Base-by-base conservation (phyloP, 2,329 filamentous ascomycete genomes). In the Trichophaea hybrida region DNA sequence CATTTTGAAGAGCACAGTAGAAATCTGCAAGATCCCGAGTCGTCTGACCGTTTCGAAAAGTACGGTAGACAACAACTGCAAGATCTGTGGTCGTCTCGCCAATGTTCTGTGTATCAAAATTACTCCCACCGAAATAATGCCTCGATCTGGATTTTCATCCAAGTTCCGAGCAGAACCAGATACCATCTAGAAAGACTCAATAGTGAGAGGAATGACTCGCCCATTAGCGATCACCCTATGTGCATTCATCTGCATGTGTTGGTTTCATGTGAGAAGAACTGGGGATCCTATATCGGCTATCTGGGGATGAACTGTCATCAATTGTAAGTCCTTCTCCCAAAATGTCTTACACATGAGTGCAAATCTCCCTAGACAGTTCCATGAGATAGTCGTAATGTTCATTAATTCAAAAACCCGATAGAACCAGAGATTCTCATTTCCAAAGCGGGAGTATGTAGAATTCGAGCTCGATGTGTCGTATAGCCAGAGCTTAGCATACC, bases 71-170 rank as follows among this genome's bases (percentile, higher is more conserved):
- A n/a, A n/a, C n/a, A n/a, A 48, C 37, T 32, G 13, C 38, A 57
- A 4, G 55, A 57, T 1, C 55, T 40, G 7, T 57, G 55, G 55
- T 57, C 55, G 24, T 57, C 38, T 48, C 55, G 55, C n/a, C 55
- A 57, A 12, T 57, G 37, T 33, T 37, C 55, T 5, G 43, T 57
- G n/a, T 57, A 57, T 15, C 55, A 57, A 6, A 43, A 49, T 13
- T 57, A 57, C n/a, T 49, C 55, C 2, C 8, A 24, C 43, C n/a
- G 38, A 12, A 31, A 48, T 8, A n/a, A 57, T 50, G 6, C 40
- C 2, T 57, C 55, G 6, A n/a, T 34, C 38, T 57, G 55, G 55
- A 46, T 57, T 4, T 33, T 57, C 6, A 34, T 57, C 6, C 40
- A 57, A 15, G 33, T 57, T 5, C 55, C 55, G 40, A 4, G 32